A percentile compares a stretch with the other conserved stretches of the same genome.
Evolutionary conservation across 352 stramenopile genomes (phyloP).

Genomic region (Phytopythium ostracodes): DNA sequence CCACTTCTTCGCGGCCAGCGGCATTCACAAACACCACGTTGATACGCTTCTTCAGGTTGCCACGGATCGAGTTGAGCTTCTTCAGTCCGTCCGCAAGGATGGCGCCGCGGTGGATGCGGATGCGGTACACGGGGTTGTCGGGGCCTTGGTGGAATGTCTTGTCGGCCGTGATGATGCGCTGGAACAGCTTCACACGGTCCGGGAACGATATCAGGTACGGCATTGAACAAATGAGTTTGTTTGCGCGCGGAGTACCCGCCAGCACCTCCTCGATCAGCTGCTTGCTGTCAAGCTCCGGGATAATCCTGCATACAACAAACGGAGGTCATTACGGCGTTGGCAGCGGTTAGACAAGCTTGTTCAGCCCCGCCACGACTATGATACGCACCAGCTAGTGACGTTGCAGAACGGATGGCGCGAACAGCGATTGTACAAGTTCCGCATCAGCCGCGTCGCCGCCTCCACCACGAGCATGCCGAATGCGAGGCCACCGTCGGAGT

Average conservation of each 20-base stretch:
- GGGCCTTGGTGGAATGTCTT: conserved; percentile 50
- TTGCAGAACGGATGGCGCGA: conserved; percentile 70
- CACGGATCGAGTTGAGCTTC: conserved; percentile 82
- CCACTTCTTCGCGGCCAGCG: conserved; percentile 88
- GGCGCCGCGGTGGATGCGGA: conserved; percentile 58
- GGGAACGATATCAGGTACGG: conserved; percentile 69
- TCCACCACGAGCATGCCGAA: conserved; percentile 65
- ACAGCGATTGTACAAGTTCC: conserved; percentile 63
- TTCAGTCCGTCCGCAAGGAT: conserved; percentile 88
- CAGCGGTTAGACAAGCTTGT: not conserved
- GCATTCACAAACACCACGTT: conserved; percentile 87
- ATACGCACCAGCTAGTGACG: conserved; percentile 64
- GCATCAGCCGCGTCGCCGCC: conserved; percentile 47
- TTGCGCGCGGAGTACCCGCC: conserved; percentile 40
- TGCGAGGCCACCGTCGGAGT: conserved; percentile 16
- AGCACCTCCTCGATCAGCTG: conserved; percentile 58
- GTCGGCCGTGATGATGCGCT: conserved; percentile 49
- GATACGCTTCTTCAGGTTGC: conserved; percentile 83
- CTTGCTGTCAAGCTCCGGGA: conserved; percentile 48
- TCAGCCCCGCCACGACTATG: not conserved
- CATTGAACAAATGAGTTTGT: conserved; percentile 68
- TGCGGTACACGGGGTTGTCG: conserved; percentile 37
- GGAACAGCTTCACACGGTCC: conserved; percentile 70
- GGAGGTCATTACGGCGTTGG: not conserved
- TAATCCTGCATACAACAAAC: conserved; percentile 28